Base-by-base conservation (phyloP, 176 grass and related monocot species). In the Zizania latifolia region DNA sequence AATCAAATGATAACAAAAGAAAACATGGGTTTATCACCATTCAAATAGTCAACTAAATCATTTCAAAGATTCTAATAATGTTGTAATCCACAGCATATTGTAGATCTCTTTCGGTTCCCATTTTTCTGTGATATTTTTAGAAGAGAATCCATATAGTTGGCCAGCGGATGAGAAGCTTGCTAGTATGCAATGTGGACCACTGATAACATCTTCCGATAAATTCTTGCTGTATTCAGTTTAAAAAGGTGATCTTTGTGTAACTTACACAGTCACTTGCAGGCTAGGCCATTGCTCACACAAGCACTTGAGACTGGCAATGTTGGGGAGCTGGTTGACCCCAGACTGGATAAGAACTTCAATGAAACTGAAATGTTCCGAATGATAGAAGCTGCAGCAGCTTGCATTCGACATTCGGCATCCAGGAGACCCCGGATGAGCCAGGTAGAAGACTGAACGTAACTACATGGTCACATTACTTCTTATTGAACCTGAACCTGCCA, bases 371-470 rank as follows among this genome's bases (percentile, higher is more conserved):
- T 94, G 78, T 83, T 86, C 31, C 87, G 71, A 13, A 91, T 91
- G 88, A 94, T 94, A 19, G 85, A 94, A 78, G 88, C 88, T 3
- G 92, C 92, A 0, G 87, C 92, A 21, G 87, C 92, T 71, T 90
- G 88, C 31, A 75, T 88, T 30, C 92, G 88, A 0, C 85, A 94
- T 58, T 90, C 85, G 19, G 79, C 88, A 30, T 43, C 85, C 21
- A 62, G 70, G 76, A 88, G 88, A 65, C 88, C 92, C 8, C 82
- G 28, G 15, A 94, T 94, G 92, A 88, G 88, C 58, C 89, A 90
- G 88, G 94, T 97, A 77, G 11, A 41, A 54, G 2, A 5, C 29
- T 76, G 5, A 41, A 3, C 23, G 37, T 22, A 28, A 45, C n/a
- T n/a, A n/a, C n/a, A n/a, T n/a, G n/a, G n/a, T 53, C 15, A 6